Evolutionary conservation across 73 alveolate genomes (phyloP).

Genomic region (Paramecium bursaria): DNA sequence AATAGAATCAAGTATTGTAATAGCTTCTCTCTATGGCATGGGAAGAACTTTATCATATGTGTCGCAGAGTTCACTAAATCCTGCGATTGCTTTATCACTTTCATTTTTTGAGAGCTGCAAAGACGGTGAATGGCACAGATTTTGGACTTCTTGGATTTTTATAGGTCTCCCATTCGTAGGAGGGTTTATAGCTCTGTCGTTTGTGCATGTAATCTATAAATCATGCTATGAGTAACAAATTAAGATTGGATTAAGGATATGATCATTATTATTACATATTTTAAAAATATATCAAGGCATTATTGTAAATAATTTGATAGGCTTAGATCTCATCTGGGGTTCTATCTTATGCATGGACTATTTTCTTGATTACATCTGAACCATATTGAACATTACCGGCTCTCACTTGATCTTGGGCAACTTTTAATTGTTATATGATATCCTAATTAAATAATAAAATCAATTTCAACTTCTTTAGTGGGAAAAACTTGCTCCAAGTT

Average conservation of each 20-base stretch:
- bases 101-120: constrained; percentile 40
- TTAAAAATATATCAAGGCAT: constrained; percentile 21
- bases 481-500: neutral
- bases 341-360: constrained; percentile 35
- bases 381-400: neutral
- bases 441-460: neutral
- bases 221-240: constrained; percentile 31
- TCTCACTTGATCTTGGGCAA: constrained; percentile 12
- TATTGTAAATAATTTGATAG: constrained; percentile 29
- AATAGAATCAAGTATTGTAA: constrained; percentile 35
- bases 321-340: constrained; percentile 11
- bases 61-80: constrained; percentile 12
- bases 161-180: constrained; percentile 23
- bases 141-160: constrained; percentile 55
- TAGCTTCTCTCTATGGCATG: neutral
- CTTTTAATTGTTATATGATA: neutral
- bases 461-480: neutral
- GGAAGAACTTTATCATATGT: constrained; percentile 38
- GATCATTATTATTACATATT: constrained; percentile 24
- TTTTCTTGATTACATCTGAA: constrained; percentile 1
- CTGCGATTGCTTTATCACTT: constrained; percentile 35
- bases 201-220: neutral
- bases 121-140: constrained; percentile 29
- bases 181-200: neutral
- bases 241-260: constrained; percentile 2